A percentile compares a stretch with the other conserved stretches of the same genome.
Evolutionary conservation across 495 filamentous ascomycete genomes (phyloP).

Genomic region (Xylaria nigripes): DNA sequence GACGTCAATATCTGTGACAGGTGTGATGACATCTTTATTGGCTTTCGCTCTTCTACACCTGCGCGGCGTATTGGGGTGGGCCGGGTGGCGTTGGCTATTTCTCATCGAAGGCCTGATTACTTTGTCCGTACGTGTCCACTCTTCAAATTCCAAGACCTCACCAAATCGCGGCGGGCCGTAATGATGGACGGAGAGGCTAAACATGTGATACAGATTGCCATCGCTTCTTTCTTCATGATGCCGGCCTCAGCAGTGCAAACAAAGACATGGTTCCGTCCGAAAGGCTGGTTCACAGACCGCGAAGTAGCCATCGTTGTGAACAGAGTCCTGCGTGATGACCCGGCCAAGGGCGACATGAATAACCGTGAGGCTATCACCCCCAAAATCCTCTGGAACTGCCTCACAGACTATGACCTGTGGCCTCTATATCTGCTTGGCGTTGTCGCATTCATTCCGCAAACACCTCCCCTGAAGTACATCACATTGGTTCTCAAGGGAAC

Average conservation of each 20-base stretch:
- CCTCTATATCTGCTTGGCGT: slow-evolving; percentile 60
- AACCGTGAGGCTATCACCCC: slow-evolving; percentile 55
- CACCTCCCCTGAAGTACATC: slow-evolving; percentile 51
- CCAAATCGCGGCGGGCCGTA: no score
- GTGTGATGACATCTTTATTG: slow-evolving; percentile 44
- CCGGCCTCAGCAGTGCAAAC: slow-evolving; percentile 48
- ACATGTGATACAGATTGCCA: slow-evolving; percentile 24
- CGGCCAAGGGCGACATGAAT: slow-evolving; percentile 50
- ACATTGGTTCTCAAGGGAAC: slow-evolving; percentile 54
- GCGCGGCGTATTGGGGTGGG: slow-evolving; percentile 43
- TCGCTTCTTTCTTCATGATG: slow-evolving; percentile 48
- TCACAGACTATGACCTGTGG: slow-evolving; percentile 70
- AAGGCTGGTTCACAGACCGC: slow-evolving; percentile 47
- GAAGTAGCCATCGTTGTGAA: slow-evolving; percentile 46
- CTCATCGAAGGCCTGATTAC: slow-evolving; percentile 44
- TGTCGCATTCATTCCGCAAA: slow-evolving; percentile 48
- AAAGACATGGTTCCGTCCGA: slow-evolving; percentile 40
- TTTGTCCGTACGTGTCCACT: slow-evolving; percentile 20
- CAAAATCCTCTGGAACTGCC: slow-evolving; percentile 46
- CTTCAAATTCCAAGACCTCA: no score
- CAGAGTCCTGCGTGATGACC: slow-evolving; percentile 44
- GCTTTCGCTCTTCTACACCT: slow-evolving; percentile 46
- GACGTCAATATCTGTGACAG: slow-evolving; percentile 44
- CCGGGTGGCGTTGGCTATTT: slow-evolving; percentile 59
- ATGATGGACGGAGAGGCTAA: background rate